Percentiles rank a stretch among this genome's conserved stretches.
Conservation (phyloP, 495 filamentous ascomycete species). For the Aspergillus cristatus region DNA sequence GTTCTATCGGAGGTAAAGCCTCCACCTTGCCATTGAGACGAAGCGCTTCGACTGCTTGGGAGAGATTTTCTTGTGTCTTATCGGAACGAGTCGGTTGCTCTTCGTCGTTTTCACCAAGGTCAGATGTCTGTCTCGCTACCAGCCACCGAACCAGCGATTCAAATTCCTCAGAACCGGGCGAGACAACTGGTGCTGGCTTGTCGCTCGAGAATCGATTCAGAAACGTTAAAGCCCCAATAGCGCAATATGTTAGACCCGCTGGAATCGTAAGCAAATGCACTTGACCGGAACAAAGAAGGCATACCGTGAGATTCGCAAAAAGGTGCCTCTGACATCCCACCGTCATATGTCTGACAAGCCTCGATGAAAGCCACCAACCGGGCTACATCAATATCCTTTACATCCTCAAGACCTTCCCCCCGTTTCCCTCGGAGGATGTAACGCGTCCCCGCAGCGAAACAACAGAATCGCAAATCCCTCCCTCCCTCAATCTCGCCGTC, state of each 20-base stretch:
- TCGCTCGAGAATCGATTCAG: slow-evolving; percentile 38
- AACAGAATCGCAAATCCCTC: slow-evolving; percentile 79
- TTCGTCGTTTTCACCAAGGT: slow-evolving; percentile 41
- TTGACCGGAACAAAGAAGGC: slow-evolving; percentile 13
- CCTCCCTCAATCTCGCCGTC: slow-evolving; percentile 61
- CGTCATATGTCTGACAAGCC: slow-evolving; percentile 74
- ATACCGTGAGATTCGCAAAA: slow-evolving; percentile 83
- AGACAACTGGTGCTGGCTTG: slow-evolving; percentile 16
- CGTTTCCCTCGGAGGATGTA: slow-evolving; percentile 64
- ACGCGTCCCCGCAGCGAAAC: slow-evolving; percentile 68
- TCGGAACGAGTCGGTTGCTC: slow-evolving; percentile 30
- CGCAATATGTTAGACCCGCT: slow-evolving; percentile 84
- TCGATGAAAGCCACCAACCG: slow-evolving; percentile 61
- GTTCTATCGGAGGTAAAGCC: slow-evolving; percentile 26
- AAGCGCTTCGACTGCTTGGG: slow-evolving; percentile 5
- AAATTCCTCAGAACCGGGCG: slow-evolving; percentile 24
- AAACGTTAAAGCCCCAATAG: slow-evolving; percentile 63
- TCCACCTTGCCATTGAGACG: slow-evolving; percentile 19
- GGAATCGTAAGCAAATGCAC: slow-evolving; percentile 21
- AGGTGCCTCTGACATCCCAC: slow-evolving; percentile 73
- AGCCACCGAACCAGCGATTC: slow-evolving; percentile 52
- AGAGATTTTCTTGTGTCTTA: background rate
- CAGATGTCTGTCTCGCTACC: slow-evolving; percentile 58
- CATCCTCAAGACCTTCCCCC: slow-evolving; percentile 36
- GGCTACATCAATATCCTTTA: slow-evolving; percentile 68